Percentiles rank a stretch among this genome's conserved stretches.
phyloP scores from a whole-genome alignment of 768 basidiomycete species.

The Amanita pseudoporphyria region DNA sequence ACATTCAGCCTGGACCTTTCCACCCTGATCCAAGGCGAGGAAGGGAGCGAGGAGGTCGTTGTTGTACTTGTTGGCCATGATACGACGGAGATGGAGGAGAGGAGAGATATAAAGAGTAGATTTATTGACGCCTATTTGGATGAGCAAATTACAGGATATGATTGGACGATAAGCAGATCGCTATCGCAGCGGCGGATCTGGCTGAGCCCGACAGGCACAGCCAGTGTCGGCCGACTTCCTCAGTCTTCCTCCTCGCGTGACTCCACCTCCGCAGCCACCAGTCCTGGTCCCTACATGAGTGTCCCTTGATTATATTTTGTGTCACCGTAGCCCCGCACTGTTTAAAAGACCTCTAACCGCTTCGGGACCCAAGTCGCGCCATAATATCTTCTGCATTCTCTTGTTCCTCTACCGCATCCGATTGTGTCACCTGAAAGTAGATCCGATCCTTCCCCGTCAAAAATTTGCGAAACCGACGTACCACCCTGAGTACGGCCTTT shows the following conservation, averaged over 20 bases:
- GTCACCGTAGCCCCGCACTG: slow-evolving; percentile 14
- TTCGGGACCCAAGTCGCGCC: slow-evolving; percentile 66
- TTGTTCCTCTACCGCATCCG: slow-evolving; percentile 77
- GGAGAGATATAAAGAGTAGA: slow-evolving; percentile 15
- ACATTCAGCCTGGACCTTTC: slow-evolving; percentile 94
- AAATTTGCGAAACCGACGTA: slow-evolving; percentile 19
- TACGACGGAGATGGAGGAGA: slow-evolving; percentile 12
- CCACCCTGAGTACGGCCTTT: slow-evolving; percentile 64
- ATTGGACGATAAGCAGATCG: slow-evolving; percentile 34
- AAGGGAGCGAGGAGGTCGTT: slow-evolving; percentile 87
- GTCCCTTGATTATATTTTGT: slow-evolving; percentile 28
- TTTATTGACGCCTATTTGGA: slow-evolving; percentile 24
- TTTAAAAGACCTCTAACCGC: slow-evolving; percentile 38
- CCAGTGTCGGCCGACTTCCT: background rate
- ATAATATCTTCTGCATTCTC: slow-evolving; percentile 78
- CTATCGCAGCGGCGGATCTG: slow-evolving; percentile 7
- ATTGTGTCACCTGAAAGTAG: slow-evolving; percentile 65
- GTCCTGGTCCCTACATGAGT: slow-evolving; percentile 26
- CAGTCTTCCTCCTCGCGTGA: too few relatives aligned
- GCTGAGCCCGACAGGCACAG: slow-evolving; percentile 1
- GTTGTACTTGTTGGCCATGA: slow-evolving; percentile 39
- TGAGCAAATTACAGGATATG: slow-evolving; percentile 12
- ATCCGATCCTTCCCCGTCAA: slow-evolving; percentile 24
- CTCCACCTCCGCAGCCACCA: background rate
- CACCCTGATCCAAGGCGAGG: slow-evolving; percentile 84